phyloP scores from a whole-genome alignment of 2,329 filamentous ascomycete species.

The Hypocreales sp. region DNA sequence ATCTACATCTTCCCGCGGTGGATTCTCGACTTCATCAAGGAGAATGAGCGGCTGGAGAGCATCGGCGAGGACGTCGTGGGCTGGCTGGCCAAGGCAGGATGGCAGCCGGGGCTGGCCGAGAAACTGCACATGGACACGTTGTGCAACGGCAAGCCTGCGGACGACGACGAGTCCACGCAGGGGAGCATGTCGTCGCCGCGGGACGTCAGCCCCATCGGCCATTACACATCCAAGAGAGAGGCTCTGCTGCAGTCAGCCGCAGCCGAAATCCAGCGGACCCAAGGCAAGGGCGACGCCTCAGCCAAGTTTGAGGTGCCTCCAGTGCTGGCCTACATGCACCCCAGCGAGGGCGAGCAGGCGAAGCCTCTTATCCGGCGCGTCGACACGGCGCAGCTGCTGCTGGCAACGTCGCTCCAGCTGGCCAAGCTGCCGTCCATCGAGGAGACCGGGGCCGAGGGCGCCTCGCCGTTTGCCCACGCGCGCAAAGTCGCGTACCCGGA shows the following conservation, averaged over 20 bases:
- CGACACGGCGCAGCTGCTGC: conserved; percentile 69
- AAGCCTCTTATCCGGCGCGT: conserved; percentile 68
- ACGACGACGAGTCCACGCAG: conserved; percentile 17
- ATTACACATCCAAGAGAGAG: conserved; percentile 1
- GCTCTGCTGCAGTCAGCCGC: background rate
- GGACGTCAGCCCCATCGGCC: conserved; percentile 8
- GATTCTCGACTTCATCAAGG: conserved; percentile 69
- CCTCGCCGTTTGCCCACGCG: conserved; percentile 62
- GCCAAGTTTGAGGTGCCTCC: conserved; percentile 38
- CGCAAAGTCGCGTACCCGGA: conserved; percentile 73
- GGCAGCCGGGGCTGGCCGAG: conserved; percentile 67
- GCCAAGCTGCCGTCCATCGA: conserved; percentile 67
- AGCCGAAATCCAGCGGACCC: background rate
- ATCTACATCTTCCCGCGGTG: conserved; percentile 90
- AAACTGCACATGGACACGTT: conserved; percentile 62
- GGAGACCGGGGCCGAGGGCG: conserved; percentile 37
- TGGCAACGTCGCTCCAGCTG: conserved; percentile 69
- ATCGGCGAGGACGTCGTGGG: conserved; percentile 84
- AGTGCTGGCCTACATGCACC: conserved; percentile 71
- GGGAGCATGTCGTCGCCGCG: conserved; percentile 13
- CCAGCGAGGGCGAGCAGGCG: conserved; percentile 25
- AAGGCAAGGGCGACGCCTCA: conserved; percentile 1
- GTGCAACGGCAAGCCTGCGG: conserved; percentile 22
- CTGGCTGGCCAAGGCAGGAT: conserved; percentile 90
- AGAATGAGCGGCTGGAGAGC: conserved; percentile 71